Percentiles rank a stretch among this genome's conserved stretches.
Evolutionary conservation across 768 basidiomycete genomes (phyloP).

Genomic region (Suillus tomentosus): DNA sequence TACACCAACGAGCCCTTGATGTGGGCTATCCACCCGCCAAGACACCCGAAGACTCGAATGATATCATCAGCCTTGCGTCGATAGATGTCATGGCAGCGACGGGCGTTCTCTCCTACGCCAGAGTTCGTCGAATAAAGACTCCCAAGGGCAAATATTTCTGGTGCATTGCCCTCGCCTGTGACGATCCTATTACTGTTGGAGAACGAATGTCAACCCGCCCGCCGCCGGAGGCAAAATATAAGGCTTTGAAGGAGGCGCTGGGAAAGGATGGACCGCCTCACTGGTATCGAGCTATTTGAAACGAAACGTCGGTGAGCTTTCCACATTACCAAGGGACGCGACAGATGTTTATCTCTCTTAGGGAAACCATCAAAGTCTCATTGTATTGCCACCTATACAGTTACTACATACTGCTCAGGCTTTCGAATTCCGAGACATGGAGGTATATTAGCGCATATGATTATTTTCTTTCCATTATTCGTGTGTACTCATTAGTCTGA

Average conservation of each 20-base stretch:
- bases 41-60: not conserved
- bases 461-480: no score
- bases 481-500: no score
- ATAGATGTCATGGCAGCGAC: not conserved
- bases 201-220: not conserved
- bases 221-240: not conserved
- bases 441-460: no score
- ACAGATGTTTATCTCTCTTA: no score
- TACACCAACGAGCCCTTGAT: not conserved
- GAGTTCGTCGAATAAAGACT: not conserved
- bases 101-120: not conserved
- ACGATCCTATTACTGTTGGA: not conserved
- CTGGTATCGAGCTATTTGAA: not conserved
- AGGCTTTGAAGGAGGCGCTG: slow-evolving; percentile 1
- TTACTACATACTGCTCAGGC: no score
- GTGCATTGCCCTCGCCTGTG: not conserved
- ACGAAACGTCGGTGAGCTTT: not conserved
- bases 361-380: no score
- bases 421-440: no score
- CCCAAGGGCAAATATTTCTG: not conserved
- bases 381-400: no score
- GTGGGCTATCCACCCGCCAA: not conserved
- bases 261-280: not conserved
- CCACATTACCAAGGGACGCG: no score
- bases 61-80: not conserved